Conservation (phyloP, 495 filamentous ascomycete genomes). For the Penicillium nucicola region DNA sequence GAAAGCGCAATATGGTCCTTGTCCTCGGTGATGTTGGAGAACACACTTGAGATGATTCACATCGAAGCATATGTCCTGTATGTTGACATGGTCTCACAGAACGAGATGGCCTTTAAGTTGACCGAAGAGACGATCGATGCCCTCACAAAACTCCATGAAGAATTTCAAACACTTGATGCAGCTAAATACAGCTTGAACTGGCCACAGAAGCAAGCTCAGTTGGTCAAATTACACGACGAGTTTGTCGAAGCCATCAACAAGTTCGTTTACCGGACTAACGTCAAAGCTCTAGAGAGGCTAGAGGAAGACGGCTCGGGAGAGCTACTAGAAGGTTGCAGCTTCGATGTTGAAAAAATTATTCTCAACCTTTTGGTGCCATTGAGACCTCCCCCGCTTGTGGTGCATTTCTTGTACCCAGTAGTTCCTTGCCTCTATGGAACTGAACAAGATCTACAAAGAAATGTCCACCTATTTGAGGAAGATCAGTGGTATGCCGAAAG, state of each 20-base stretch:
- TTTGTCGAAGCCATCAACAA: constrained; percentile 96
- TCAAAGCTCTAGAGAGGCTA: constrained; percentile 84
- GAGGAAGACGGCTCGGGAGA: constrained; percentile 97
- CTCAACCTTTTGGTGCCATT: constrained; percentile 81
- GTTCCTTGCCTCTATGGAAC: constrained; percentile 84
- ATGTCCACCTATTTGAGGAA: too few species aligned
- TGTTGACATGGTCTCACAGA: constrained; percentile 96
- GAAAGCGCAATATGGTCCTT: constrained; percentile 92
- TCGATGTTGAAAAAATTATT: constrained; percentile 87
- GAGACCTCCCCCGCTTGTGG: constrained; percentile 86
- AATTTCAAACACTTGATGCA: constrained; percentile 86
- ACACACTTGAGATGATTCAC: constrained; percentile 87
- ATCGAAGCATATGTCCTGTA: constrained; percentile 97
- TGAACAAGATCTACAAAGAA: constrained; percentile 39
- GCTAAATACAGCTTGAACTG: constrained; percentile 88
- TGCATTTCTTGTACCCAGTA: constrained; percentile 83
- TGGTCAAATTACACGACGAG: constrained; percentile 96
- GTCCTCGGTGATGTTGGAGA: constrained; percentile 86
- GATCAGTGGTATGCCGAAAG: too few species aligned
- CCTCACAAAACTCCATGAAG: constrained; percentile 93
- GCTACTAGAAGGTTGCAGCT: constrained; percentile 82
- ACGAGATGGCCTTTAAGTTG: constrained; percentile 97
- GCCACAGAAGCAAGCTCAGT: constrained; percentile 91
- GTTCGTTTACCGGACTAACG: constrained; percentile 89
- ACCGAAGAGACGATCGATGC: constrained; percentile 91